Conservation (phyloP, 129 eudicot genomes). For the Heracleum sosnowskyi region DNA sequence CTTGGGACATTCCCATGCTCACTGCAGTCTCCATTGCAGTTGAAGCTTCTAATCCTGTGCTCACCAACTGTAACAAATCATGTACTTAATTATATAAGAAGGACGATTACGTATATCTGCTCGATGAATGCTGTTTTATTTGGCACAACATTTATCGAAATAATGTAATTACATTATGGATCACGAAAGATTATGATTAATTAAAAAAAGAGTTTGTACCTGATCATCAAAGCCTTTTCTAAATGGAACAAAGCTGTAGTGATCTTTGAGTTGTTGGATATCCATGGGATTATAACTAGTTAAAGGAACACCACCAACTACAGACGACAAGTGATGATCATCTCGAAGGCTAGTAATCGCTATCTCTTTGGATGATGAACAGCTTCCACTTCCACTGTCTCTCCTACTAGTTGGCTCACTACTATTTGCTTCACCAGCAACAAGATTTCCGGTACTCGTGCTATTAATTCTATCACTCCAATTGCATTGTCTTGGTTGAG, state of each 20-base stretch:
- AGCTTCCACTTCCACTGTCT: slow-evolving; percentile 66
- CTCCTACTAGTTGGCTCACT: slow-evolving; percentile 31
- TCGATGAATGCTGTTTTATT: neutral
- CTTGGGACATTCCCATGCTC: slow-evolving; percentile 47
- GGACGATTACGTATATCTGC: neutral
- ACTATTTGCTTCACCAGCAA: slow-evolving; percentile 13
- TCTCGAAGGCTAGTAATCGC: slow-evolving; percentile 32
- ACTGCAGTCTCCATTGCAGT: slow-evolving; percentile 49
- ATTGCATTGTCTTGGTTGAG: slow-evolving; percentile 91
- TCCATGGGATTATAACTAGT: slow-evolving; percentile 54
- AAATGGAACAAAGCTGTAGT: slow-evolving; percentile 60
- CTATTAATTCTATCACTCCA: slow-evolving; percentile 44
- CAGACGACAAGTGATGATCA: slow-evolving; percentile 48
- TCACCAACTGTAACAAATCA: slow-evolving; percentile 44
- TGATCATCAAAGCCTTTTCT: slow-evolving; percentile 59
- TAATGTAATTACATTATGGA: neutral
- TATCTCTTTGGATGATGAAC: slow-evolving; percentile 61
- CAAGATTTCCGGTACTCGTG: slow-evolving; percentile 14
- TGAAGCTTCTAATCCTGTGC: slow-evolving; percentile 63
- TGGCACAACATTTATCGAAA: neutral
- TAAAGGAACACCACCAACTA: slow-evolving; percentile 34
- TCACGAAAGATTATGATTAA: neutral
- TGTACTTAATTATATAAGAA: neutral
- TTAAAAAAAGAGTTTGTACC: slow-evolving; percentile 23
- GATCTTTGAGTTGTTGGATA: slow-evolving; percentile 59